Conservation (phyloP, 31 red algal genomes). For the Porphyra umbilicalis region DNA sequence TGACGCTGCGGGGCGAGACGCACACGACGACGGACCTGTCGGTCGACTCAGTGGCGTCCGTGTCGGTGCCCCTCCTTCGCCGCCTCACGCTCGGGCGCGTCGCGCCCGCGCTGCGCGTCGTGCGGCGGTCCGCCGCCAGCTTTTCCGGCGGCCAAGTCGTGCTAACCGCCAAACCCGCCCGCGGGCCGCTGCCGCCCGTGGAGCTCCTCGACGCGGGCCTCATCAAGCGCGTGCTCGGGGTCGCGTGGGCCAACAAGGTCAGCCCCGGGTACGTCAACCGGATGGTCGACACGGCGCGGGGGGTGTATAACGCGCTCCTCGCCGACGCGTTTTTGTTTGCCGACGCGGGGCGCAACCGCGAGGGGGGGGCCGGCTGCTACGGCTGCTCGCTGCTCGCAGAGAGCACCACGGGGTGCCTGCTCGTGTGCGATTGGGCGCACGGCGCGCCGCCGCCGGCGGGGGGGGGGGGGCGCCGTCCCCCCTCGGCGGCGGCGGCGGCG, state of each 20-base stretch:
- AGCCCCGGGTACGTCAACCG: slow-evolving; percentile 44
- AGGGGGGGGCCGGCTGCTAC: slow-evolving; percentile 60
- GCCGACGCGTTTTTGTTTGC: slow-evolving; percentile 82
- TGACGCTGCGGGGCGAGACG: slow-evolving; percentile 62
- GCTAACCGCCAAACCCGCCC: slow-evolving; percentile 23
- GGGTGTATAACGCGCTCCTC: slow-evolving; percentile 41
- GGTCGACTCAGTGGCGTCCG: slow-evolving; percentile 51
- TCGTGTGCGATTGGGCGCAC: slow-evolving; percentile 55
- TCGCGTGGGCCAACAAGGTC: slow-evolving; percentile 57
- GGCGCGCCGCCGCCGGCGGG: slow-evolving; percentile 7
- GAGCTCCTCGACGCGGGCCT: slow-evolving; percentile 55
- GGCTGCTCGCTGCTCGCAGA: slow-evolving; percentile 66
- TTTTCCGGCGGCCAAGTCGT: slow-evolving; percentile 37
- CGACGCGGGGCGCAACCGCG: slow-evolving; percentile 37
- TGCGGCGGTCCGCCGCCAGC: slow-evolving; percentile 20
- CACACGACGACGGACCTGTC: slow-evolving; percentile 39
- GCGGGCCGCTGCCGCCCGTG: slow-evolving; percentile 23
- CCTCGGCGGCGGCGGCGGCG: too few relatives aligned
- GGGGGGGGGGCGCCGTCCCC: too few relatives aligned
- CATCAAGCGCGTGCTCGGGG: slow-evolving; percentile 83
- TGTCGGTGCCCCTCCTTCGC: slow-evolving; percentile 70
- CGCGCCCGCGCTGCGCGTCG: slow-evolving; percentile 27
- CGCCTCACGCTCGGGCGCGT: slow-evolving; percentile 39
- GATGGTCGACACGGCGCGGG: slow-evolving; percentile 58
- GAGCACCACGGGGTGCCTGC: slow-evolving; percentile 62